These are phyloP conservation scores for Peniophora sp. DNA, from an alignment of 1,284 basidiomycete species.

Conservation along the genomic window DNA sequence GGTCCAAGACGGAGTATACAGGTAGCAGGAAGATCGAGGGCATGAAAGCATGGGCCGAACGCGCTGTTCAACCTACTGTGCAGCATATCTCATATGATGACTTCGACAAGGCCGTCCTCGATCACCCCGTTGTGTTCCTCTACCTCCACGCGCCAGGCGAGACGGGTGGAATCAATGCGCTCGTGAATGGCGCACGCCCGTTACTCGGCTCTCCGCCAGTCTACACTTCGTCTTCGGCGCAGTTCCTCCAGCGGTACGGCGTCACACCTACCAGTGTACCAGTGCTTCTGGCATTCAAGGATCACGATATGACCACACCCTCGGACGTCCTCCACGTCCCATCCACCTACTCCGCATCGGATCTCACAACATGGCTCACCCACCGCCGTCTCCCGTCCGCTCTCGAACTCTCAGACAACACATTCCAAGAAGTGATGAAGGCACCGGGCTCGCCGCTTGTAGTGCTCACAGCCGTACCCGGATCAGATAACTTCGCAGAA, in stretches of 20 bases:
- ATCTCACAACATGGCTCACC: slow-evolving; percentile 44
- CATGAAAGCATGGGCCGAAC: slow-evolving; percentile 65
- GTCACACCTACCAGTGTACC: slow-evolving; percentile 42
- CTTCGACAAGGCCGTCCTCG: slow-evolving; percentile 40
- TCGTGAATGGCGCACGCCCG: slow-evolving; percentile 39
- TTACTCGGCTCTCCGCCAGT: slow-evolving; percentile 69
- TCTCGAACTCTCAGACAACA: slow-evolving; percentile 63
- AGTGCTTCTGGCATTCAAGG: slow-evolving; percentile 71
- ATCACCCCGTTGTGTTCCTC: slow-evolving; percentile 66
- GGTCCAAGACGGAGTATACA: slow-evolving; percentile 57
- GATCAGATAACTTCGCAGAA: slow-evolving; percentile 15
- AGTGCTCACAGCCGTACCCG: slow-evolving; percentile 54
- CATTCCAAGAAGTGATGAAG: slow-evolving; percentile 79
- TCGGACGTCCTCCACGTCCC: slow-evolving; percentile 19
- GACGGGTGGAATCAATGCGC: slow-evolving; percentile 29
- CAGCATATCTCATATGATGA: slow-evolving; percentile 43
- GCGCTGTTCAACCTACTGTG: slow-evolving; percentile 56
- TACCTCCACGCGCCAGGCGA: slow-evolving; percentile 54
- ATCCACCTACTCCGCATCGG: slow-evolving; percentile 1
- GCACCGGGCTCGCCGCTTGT: slow-evolving; percentile 67
- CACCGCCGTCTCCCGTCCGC: slow-evolving; percentile 63
- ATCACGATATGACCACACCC: slow-evolving; percentile 39
- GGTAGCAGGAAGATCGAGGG: slow-evolving; percentile 62
- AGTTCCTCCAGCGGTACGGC: slow-evolving; percentile 44
- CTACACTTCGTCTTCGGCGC: slow-evolving; percentile 42